Base-by-base conservation (phyloP, 1,139 yeast genomes). In the Yamadazyma membranifaciens region DNA sequence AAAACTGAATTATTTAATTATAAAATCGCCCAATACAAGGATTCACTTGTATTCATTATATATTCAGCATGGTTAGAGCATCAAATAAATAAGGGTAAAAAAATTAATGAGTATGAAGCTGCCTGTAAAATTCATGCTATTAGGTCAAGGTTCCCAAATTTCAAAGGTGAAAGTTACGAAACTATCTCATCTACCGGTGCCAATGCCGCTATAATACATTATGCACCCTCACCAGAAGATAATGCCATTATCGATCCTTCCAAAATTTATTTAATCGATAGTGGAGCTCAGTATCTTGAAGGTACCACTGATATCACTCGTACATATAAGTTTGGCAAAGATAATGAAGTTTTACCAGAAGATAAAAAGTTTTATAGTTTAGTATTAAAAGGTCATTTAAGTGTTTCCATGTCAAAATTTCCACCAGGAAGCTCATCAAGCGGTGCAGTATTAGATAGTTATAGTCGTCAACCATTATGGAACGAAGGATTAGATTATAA, bases 281-380 rank as follows among this genome's bases (percentile, higher is more conserved):
- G 81, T 1, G 83, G 83, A 3, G 74, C 78, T 4, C 83, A 78
- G 39, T 78, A 65, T 50, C 59, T 78, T 37, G 81, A 78, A 52
- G 83, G 83, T 2, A 78, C 83, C 1, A 78, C 83, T 1, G 83
- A 78, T 52, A 78, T 77, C 9, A 78, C 83, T 2, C 60, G 83
- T 43, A 75, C 82, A 0, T 62, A 65, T 43, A 69, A 70, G 49
- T 75, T 78, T 49, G 69, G 68, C 5, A 33, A 53, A 31, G 55
- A 55, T 0, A 13, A 5, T 6, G 56, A 55, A 0, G 42, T 53
- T 32, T 50, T 52, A 37, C 62, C 47, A 11, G 62, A 48, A 31
- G 57, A 52, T 59, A 67, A 52, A 50, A 75, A 63, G 54, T 68
- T 60, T 40, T 78, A 77, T 48, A 69, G 82, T 0, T 58, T 77